Evolutionary conservation across 2,329 filamentous ascomycete genomes (phyloP).

Genomic region (Ophiostoma montium): DNA sequence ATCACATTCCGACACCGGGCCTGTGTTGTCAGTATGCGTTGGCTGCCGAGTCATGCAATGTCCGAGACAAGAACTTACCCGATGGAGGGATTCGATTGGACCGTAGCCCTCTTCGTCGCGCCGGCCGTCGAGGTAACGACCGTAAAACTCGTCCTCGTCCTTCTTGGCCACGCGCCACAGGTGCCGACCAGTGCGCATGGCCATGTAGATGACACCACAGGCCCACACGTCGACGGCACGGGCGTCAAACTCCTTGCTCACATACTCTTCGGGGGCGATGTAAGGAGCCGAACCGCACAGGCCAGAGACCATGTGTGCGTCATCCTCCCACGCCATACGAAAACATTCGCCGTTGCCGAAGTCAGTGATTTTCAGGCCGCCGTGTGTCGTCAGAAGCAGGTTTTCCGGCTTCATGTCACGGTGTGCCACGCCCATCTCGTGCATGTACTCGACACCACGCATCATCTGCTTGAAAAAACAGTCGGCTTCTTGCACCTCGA

Average conservation of each 20-base stretch:
- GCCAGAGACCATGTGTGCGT: slow-evolving; percentile 95
- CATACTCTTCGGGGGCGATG: slow-evolving; percentile 93
- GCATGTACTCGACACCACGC: slow-evolving; percentile 97
- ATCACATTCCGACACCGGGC: slow-evolving; percentile 97
- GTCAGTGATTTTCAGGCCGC: slow-evolving; percentile 91
- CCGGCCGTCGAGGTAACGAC: slow-evolving; percentile 81
- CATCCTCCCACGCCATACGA: slow-evolving; percentile 98
- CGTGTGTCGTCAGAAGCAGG: slow-evolving; percentile 79
- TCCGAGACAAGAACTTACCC: slow-evolving; percentile 45
- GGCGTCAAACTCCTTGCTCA: slow-evolving; percentile 90
- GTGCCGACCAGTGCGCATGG: slow-evolving; percentile 92
- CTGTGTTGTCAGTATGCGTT: slow-evolving; percentile 31
- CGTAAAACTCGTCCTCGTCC: slow-evolving; percentile 95
- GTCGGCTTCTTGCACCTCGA: slow-evolving; percentile 85
- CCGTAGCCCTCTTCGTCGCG: slow-evolving; percentile 92
- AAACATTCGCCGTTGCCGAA: slow-evolving; percentile 99
- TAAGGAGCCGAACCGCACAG: slow-evolving; percentile 94
- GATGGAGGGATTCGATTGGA: slow-evolving; percentile 86
- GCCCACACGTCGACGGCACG: slow-evolving; percentile 98
- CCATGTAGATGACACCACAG: slow-evolving; percentile 98
- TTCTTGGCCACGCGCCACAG: slow-evolving; percentile 95
- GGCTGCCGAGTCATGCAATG: slow-evolving; percentile 1
- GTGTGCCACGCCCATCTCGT: slow-evolving; percentile 98
- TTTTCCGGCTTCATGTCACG: slow-evolving; percentile 96
- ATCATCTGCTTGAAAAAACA: slow-evolving; percentile 99